Base-by-base conservation (phyloP, 2,329 filamentous ascomycete genomes). In the Pseudogymnoascus sp. region DNA sequence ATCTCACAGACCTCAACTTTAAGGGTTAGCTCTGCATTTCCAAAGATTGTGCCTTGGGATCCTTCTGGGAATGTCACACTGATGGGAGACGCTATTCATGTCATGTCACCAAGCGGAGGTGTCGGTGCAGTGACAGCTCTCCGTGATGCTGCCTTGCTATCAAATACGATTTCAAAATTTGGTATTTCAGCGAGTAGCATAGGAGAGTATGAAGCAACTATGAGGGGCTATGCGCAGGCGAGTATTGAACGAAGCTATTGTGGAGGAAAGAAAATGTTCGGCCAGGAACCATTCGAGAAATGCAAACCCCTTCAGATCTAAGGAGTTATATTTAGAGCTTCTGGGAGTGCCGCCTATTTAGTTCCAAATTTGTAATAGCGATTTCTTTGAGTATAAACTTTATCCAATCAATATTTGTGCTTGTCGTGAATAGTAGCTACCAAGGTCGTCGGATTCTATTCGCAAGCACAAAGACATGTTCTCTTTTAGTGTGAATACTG, bases 61-160 rank as follows among this genome's bases (percentile, higher is more conserved):
- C 60, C 64, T 10, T 65, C 56, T n/a, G 42, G 9, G 6, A 44
- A 42, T 4, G 64, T 67, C 9, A 62, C 63, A 7, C 60, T 68
- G 44, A 17, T 67, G 1, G 65, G 67, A 15, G 67, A 68, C 60
- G 63, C 64, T 4, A 50, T 64, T 21, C 65, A 67, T 59, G 67
- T 60, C 4, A 67, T 68, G 65, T 44, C 40, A 6, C 40, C 40
- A 44, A 46, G 10, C 11, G 42, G 42, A 15, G 42, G 42, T 7
- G 42, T 46, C 42, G 42, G 42, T 6, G 40, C 40, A 2, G 42
- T 23, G 42, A 44, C 40, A 7, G 40, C 17, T 7, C 42, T 46
- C 11, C 42, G 42, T 13, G 42, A 46, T 23, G 40, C 40, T 4
- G 40, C 40, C 40, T 42, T 44, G 40, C n/a, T 66, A 38, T 61